phyloP scores from a whole-genome alignment of 345 rosid genomes.

The Murraya paniculata region DNA sequence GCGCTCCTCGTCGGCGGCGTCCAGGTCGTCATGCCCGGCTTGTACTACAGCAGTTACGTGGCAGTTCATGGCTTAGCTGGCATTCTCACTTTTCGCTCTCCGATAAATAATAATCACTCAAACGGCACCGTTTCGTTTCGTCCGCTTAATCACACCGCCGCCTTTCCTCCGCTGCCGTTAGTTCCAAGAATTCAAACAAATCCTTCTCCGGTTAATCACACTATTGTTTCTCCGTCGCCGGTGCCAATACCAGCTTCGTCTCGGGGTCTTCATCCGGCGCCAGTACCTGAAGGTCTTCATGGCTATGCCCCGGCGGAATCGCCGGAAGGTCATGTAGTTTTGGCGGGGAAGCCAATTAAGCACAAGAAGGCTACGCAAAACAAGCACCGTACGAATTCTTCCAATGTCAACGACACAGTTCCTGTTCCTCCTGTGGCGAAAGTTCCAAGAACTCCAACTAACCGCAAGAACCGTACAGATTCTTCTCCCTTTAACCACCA shows the following conservation, averaged over 20 bases:
- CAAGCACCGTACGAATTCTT: not conserved
- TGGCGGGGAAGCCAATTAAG: not conserved
- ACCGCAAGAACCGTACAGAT: not conserved
- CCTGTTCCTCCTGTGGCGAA: not conserved
- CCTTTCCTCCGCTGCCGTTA: not conserved
- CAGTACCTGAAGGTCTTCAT: not conserved
- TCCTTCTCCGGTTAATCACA: not conserved
- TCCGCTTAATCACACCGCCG: not conserved
- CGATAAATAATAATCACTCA: not conserved
- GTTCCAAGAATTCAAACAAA: not conserved
- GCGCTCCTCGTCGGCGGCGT: slow-evolving; percentile 10
- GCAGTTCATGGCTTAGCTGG: slow-evolving; percentile 43
- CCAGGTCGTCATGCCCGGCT: slow-evolving; percentile 28
- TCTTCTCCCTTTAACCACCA: not conserved
- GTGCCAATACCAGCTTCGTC: too few relatives aligned
- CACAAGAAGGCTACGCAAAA: not conserved
- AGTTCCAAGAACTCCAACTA: not conserved
- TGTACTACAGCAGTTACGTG: slow-evolving; percentile 36
- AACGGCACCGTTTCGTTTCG: not conserved
- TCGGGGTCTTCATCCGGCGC: not conserved
- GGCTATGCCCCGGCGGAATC: not conserved
- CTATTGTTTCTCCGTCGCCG: not conserved
- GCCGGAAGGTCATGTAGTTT: not conserved
- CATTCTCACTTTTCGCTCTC: not conserved
- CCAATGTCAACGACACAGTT: not conserved